Evolutionary conservation across 73 alveolate genomes (phyloP).

Genomic region (Stentor roeselii): DNA sequence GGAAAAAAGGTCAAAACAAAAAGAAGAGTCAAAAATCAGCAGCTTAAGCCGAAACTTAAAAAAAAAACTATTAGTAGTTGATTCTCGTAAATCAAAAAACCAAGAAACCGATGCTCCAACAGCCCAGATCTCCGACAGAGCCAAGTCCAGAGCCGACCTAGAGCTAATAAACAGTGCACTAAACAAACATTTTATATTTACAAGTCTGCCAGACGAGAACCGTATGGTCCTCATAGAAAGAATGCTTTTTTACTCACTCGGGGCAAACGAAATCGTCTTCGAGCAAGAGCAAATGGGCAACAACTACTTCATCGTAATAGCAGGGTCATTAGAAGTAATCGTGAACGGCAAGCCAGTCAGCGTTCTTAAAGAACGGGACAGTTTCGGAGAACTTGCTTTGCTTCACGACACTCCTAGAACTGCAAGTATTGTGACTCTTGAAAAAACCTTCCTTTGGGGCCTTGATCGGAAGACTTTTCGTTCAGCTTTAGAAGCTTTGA

Average conservation of each 20-base stretch:
- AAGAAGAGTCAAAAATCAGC: neutral
- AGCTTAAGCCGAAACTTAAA: neutral
- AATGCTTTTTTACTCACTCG: neutral
- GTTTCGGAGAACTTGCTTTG: constrained; percentile 93
- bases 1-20: neutral
- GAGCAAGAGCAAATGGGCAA: neutral
- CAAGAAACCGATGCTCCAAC: too few species aligned
- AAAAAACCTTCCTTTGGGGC: constrained; percentile 77
- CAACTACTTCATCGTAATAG: neutral
- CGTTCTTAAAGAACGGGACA: constrained; percentile 53
- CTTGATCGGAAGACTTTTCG: constrained; percentile 84
- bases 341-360: neutral
- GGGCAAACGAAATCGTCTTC: neutral
- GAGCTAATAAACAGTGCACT: too few species aligned
- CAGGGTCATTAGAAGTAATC: neutral
- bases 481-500: constrained; percentile 39
- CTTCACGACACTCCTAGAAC: constrained; percentile 86
- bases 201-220: neutral
- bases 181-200: too few species aligned
- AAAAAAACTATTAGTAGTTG: too few species aligned
- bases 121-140: too few species aligned
- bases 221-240: neutral
- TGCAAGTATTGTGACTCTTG: constrained; percentile 72
- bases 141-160: too few species aligned
- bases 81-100: too few species aligned